These are phyloP conservation scores for Calvatia gigantea DNA, from an alignment of 768 basidiomycete species.

Conservation along the genomic window DNA sequence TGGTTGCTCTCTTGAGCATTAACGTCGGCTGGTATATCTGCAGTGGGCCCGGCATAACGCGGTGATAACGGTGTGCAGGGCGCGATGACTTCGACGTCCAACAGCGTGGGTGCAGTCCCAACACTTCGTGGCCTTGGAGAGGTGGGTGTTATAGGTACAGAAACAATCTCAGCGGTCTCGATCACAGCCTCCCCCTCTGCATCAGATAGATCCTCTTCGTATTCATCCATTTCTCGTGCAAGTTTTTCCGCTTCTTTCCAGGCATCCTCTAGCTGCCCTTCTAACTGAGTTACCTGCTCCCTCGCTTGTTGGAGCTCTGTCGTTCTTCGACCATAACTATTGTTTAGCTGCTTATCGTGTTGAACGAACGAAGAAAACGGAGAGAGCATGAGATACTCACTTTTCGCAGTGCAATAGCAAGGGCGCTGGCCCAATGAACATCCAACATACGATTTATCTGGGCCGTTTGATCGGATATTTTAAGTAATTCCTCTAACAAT, in stretches of 20 bases:
- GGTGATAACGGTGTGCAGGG: slow-evolving; percentile 19
- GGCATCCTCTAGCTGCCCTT: slow-evolving; percentile 74
- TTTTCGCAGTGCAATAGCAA: slow-evolving; percentile 75
- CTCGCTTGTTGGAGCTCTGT: slow-evolving; percentile 50
- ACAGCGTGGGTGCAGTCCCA: slow-evolving; percentile 16
- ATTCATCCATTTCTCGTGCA: slow-evolving; percentile 67
- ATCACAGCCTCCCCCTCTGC: slow-evolving; percentile 39
- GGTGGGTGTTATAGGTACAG: slow-evolving; percentile 26
- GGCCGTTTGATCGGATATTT: slow-evolving; percentile 56
- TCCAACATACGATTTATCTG: slow-evolving; percentile 63
- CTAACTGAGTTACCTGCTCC: slow-evolving; percentile 48
- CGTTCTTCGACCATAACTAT: slow-evolving; percentile 64
- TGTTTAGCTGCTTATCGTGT: slow-evolving; percentile 47
- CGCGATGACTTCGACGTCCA: slow-evolving; percentile 14
- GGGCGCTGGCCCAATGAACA: slow-evolving; percentile 70
- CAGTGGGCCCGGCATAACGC: slow-evolving; percentile 11
- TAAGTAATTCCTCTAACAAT: slow-evolving; percentile 53
- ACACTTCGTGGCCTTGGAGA: slow-evolving; percentile 17
- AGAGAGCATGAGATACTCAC: slow-evolving; percentile 22
- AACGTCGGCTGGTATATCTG: slow-evolving; percentile 11
- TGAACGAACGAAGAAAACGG: not conserved
- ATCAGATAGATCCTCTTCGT: slow-evolving; percentile 37
- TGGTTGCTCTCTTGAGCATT: slow-evolving; percentile 9
- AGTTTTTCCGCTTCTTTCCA: slow-evolving; percentile 76
- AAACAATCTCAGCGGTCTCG: slow-evolving; percentile 42